Evolutionary conservation across 257 asterid species (phyloP), one percentile per base, ranked within the genome.

Genomic region (Gentiana macrophylla): DNA sequence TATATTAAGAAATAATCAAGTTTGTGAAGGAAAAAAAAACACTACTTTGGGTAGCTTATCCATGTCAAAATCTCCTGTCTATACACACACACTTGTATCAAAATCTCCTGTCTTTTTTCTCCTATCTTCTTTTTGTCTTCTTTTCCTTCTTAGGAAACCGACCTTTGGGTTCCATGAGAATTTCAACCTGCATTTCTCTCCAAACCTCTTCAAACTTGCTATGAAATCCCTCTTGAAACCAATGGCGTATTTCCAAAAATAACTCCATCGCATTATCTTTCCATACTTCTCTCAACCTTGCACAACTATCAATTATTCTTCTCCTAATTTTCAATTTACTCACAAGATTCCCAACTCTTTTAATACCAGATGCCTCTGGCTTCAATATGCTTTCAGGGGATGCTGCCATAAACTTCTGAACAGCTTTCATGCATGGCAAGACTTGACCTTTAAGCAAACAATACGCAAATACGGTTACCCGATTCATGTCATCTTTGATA

Each of bases 381-480:
- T 79, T 84, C 78, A 91, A 62, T 55, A 91, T 55, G 65, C 72
- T 78, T 32, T 73, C 75, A 34, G 97, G 94, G n/a, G 87, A 37
- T 60, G 86, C 79, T 3, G 90, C 85, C 83, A 84, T 65, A 65
- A 57, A 73, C n/a, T 76, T 64, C 33, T 69, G 69, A 5, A 62
- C 72, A 51, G 62, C 62, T 68, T 80, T 84, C 24, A 89, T 66
- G 73, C 98, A 91, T 1, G 94, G 89, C 53, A 91, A 52, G 47
- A 91, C 86, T 61, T 79, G 79, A 15, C 98, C 96, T 10, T 77
- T 81, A 34, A 91, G 90, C 71, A 87, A 74, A 37, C 84, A 62
- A 60, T 66, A 78, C 57, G 83, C 78, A 63, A 91, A 91, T 4
- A 72, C 86, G 4, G 75, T 73, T 55, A 78, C 93, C 65, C 75